Evolutionary conservation across 805 yeast species (phyloP).

Genomic region (Candida khao-thaluensis): DNA sequence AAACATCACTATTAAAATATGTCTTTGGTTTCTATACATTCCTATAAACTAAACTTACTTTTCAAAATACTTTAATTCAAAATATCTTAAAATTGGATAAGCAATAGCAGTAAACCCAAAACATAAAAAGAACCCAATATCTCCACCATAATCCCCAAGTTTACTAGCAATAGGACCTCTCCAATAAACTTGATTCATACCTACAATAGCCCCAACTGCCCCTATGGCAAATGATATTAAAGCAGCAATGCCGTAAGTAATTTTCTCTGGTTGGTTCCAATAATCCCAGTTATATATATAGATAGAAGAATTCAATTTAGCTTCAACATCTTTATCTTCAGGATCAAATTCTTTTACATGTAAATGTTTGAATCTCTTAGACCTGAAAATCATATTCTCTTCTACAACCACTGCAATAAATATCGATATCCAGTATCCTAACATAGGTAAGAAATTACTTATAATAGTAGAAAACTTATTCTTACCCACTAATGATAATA

Average conservation of each 20-base stretch:
- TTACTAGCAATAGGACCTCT: constrained; percentile 63
- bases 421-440: constrained; percentile 87
- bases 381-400: constrained; percentile 79
- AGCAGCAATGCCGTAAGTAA: constrained; percentile 51
- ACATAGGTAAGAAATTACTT: constrained; percentile 85
- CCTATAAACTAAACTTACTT: constrained; percentile 17
- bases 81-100: constrained; percentile 55
- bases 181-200: constrained; percentile 89
- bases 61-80: constrained; percentile 64
- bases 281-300: constrained; percentile 28
- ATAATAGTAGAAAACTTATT: constrained; percentile 69
- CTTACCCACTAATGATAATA: constrained; percentile 75
- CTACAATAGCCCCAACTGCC: constrained; percentile 79
- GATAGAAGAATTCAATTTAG: constrained; percentile 8
- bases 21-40: no score
- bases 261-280: constrained; percentile 28
- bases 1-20: no score
- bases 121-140: constrained; percentile 81
- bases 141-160: constrained; percentile 75
- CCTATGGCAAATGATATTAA: constrained; percentile 83
- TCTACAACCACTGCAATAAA: constrained; percentile 73
- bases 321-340: constrained; percentile 10
- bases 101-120: constrained; percentile 63
- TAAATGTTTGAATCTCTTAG: constrained; percentile 57
- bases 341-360: constrained; percentile 57